Evolutionary conservation across 2,329 filamentous ascomycete species (phyloP).

Genomic region (Calonectria pseudoturangicola): DNA sequence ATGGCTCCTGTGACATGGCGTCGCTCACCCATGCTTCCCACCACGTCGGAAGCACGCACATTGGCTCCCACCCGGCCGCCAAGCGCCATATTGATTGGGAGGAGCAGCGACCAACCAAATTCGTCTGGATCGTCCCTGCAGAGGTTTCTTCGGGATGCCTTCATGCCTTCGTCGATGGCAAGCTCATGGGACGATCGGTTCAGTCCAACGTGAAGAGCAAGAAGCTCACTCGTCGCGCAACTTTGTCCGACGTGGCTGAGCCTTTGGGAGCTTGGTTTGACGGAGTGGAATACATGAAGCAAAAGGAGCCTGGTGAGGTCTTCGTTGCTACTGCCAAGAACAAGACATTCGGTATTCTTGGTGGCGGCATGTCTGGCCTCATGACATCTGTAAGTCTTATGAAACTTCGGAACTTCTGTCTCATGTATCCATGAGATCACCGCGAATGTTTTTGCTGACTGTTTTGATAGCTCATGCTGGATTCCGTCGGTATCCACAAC

Average conservation of each 20-base stretch:
- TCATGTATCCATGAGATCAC: background rate
- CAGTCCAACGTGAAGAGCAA: slow-evolving; percentile 57
- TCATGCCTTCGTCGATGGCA: slow-evolving; percentile 60
- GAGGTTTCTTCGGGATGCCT: slow-evolving; percentile 60
- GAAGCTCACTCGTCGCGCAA: slow-evolving; percentile 67
- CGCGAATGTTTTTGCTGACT: background rate
- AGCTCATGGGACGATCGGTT: slow-evolving; percentile 61
- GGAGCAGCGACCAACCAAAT: slow-evolving; percentile 39
- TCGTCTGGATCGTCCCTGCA: slow-evolving; percentile 52
- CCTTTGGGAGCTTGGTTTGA: slow-evolving; percentile 51
- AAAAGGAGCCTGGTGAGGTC: slow-evolving; percentile 48
- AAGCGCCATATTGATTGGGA: slow-evolving; percentile 43
- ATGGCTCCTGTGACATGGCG: slow-evolving; percentile 47
- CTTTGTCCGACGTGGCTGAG: slow-evolving; percentile 79
- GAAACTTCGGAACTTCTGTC: background rate
- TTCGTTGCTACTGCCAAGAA: slow-evolving; percentile 51
- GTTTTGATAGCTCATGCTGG: slow-evolving; percentile 57
- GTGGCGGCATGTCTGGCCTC: slow-evolving; percentile 61
- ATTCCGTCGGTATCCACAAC: slow-evolving; percentile 65
- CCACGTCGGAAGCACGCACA: slow-evolving; percentile 39
- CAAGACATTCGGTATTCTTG: slow-evolving; percentile 58
- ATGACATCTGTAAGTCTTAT: slow-evolving; percentile 43
- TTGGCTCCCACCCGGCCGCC: slow-evolving; percentile 30
- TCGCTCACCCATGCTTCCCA: slow-evolving; percentile 46
- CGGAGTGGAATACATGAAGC: slow-evolving; percentile 51